phyloP scores from a whole-genome alignment of 2,329 filamentous ascomycete genomes.

The Colletotrichum acutatum region DNA sequence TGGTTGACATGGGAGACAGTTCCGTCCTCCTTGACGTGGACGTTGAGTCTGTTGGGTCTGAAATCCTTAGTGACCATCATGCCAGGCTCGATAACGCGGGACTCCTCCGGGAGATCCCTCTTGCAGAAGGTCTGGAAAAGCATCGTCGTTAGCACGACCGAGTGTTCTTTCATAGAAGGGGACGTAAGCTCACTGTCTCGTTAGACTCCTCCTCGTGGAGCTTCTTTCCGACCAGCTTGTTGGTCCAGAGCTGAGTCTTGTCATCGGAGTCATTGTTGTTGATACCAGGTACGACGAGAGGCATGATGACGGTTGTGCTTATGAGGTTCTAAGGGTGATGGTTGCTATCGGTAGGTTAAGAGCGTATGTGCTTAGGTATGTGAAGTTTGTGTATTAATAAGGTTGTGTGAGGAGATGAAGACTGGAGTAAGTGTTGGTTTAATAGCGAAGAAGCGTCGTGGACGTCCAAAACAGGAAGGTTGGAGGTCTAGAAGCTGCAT shows the following conservation, averaged over 20 bases:
- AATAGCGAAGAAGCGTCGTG: not conserved
- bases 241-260: conserved; percentile 68
- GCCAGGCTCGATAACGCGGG: conserved; percentile 67
- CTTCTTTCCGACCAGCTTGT: conserved; percentile 73
- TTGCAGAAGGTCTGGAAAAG: conserved; percentile 66
- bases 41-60: conserved; percentile 64
- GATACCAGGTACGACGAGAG: conserved; percentile 72
- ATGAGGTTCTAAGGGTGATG: not conserved
- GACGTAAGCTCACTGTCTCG: conserved; percentile 60
- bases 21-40: conserved; percentile 69
- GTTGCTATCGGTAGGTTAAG: not conserved
- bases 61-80: conserved; percentile 69
- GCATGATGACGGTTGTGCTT: conserved; percentile 57
- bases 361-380: too few species aligned
- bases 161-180: not conserved
- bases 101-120: conserved; percentile 66
- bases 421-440: conserved; percentile 2
- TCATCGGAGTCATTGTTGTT: conserved; percentile 56
- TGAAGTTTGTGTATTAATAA: too few species aligned
- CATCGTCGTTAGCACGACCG: not conserved
- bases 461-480: conserved; percentile 1
- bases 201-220: conserved; percentile 61
- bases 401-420: too few species aligned
- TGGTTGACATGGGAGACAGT: conserved; percentile 69
- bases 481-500: conserved; percentile 14